phyloP scores from a whole-genome alignment of 805 yeast genomes.

The Metschnikowia reukaufii region DNA sequence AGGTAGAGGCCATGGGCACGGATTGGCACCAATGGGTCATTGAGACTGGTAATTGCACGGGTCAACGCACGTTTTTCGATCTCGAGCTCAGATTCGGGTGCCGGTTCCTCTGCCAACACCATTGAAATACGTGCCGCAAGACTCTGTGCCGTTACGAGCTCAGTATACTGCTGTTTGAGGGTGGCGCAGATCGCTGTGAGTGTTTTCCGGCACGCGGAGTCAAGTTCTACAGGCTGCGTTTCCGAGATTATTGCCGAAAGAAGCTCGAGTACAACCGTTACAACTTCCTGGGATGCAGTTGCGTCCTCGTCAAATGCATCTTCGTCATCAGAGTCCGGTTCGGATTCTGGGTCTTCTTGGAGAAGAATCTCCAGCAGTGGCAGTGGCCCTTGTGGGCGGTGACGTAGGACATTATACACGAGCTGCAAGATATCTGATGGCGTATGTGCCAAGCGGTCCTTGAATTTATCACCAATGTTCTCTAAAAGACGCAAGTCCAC shows the following conservation, averaged over 20 bases:
- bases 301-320: slow-evolving; percentile 18
- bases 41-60: slow-evolving; percentile 64
- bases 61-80: slow-evolving; percentile 44
- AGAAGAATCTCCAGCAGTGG: too few relatives aligned
- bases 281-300: slow-evolving; percentile 23
- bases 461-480: slow-evolving; percentile 55
- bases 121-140: slow-evolving; percentile 30
- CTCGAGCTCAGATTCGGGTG: slow-evolving; percentile 23
- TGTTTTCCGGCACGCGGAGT: slow-evolving; percentile 27
- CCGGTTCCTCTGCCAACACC: slow-evolving; percentile 28
- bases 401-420: slow-evolving; percentile 32
- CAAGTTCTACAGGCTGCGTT: slow-evolving; percentile 25
- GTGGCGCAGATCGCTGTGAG: slow-evolving; percentile 29
- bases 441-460: slow-evolving; percentile 52
- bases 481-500: slow-evolving; percentile 67
- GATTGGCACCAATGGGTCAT: slow-evolving; percentile 79
- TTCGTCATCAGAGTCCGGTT: slow-evolving; percentile 21
- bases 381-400: too few relatives aligned
- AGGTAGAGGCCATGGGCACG: slow-evolving; percentile 80
- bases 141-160: slow-evolving; percentile 18
- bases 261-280: slow-evolving; percentile 35
- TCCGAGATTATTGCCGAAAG: slow-evolving; percentile 39
- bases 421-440: slow-evolving; percentile 56
- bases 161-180: slow-evolving; percentile 14
- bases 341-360: neutral